Evolutionary conservation across 495 filamentous ascomycete genomes (phyloP).

Genomic region (Tuber magnatum): DNA sequence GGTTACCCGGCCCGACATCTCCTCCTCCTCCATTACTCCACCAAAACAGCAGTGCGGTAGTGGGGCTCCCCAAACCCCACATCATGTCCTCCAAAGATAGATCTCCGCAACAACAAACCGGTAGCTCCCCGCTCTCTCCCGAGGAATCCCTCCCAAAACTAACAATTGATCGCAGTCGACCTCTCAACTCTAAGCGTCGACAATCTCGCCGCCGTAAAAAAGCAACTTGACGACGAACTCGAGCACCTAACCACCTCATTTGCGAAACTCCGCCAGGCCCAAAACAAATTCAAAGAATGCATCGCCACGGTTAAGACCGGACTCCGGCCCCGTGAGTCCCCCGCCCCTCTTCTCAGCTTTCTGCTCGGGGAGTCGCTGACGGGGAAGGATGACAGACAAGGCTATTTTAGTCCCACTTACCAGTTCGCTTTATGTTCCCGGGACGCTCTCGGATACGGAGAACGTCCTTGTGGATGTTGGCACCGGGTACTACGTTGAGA

Average conservation of each 20-base stretch:
- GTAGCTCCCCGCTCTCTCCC: not conserved
- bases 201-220: conserved; percentile 59
- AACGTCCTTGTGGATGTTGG: conserved; percentile 91
- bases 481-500: conserved; percentile 95
- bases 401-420: conserved; percentile 84
- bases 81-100: not conserved
- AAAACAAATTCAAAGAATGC: conserved; percentile 87
- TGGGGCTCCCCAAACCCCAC: not conserved
- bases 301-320: conserved; percentile 62
- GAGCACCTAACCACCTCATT: conserved; percentile 87
- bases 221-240: conserved; percentile 89
- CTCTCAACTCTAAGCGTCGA: conserved; percentile 52
- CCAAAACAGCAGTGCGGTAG: not conserved
- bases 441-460: conserved; percentile 64
- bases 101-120: not conserved
- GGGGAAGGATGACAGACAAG: conserved; percentile 45
- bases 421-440: conserved; percentile 86
- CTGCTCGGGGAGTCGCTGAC: conserved; percentile 1
- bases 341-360: not conserved
- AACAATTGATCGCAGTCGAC: conserved; percentile 49
- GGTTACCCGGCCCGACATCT: not conserved
- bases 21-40: not conserved
- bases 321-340: conserved; percentile 33
- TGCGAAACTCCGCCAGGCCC: conserved; percentile 76
- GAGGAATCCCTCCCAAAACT: not conserved